Evolutionary conservation across 1,284 basidiomycete species (phyloP), one percentile per base, ranked within the genome.

Genomic region (Amylostereum areolatum): DNA sequence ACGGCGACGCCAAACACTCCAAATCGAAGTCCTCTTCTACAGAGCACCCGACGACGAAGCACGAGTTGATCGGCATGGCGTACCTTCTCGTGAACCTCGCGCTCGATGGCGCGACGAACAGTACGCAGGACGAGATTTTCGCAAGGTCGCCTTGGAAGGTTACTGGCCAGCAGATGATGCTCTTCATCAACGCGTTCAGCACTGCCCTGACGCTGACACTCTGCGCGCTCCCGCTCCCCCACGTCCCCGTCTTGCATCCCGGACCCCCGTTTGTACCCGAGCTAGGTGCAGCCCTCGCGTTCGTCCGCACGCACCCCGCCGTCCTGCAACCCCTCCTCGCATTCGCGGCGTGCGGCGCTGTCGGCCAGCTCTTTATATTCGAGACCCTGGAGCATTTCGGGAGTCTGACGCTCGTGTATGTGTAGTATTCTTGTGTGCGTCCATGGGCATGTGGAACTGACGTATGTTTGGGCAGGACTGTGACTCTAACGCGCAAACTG

Each of bases 81-180:
- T 89, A 93, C 62, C 78, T 94, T 11, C 70, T 92, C 45, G 77
- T 90, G 62, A 98, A 97, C 70, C 78, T 99, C 28, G 69, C 89
- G 18, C 77, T 99, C 44, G 97, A 99, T 65, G 97, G 97, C 25
- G 83, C 91, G 36, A 90, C 89, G 49, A 98, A 99, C 72, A 92
- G 92, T n/a, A 97, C 95, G 2, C 97, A 99, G 67, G 97, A 99
- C 66, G 90, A 98, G 69, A 89, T 99, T 54, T 99, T 99, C 66
- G 73, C 81, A 35, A 71, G 75, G 25, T 18, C 41, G 28, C 41
- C 41, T 18, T 82, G 85, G 68, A 77, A 79, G 36, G 81, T 95
- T 24, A 83, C 85, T 0, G 97, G 97, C 3, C 94, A 97, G 65
- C 96, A 99, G 66, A 97, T 99, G 94, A 99, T 99, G 97, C 86